Percentiles rank a stretch among this genome's conserved stretches.
Evolutionary conservation across 148 eudicot genomes (phyloP).

Genomic region (Drosera capensis): DNA sequence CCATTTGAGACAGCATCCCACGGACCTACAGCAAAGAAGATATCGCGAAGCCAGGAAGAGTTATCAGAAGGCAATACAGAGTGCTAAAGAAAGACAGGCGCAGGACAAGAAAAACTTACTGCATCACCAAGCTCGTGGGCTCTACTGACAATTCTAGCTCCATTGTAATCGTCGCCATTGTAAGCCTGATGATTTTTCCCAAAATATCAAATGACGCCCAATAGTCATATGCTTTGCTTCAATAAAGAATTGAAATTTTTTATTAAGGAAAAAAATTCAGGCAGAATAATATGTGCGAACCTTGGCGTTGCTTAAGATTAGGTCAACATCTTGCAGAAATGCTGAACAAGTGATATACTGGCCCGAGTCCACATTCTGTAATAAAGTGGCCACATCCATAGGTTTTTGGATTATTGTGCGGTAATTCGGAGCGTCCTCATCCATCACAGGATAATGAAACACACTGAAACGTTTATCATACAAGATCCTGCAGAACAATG

Average conservation of each 20-base stretch:
- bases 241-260: neutral
- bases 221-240: neutral
- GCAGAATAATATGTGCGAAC: constrained; percentile 16
- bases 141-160: constrained; percentile 97
- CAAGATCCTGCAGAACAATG: constrained; percentile 83
- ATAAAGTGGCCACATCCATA: constrained; percentile 84
- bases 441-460: constrained; percentile 86
- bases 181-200: constrained; percentile 54
- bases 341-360: constrained; percentile 61
- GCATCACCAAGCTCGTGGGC: constrained; percentile 95
- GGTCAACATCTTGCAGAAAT: constrained; percentile 84
- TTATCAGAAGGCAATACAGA: constrained; percentile 1
- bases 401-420: constrained; percentile 78
- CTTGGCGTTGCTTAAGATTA: constrained; percentile 84
- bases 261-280: neutral
- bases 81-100: neutral
- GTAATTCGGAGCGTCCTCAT: constrained; percentile 99
- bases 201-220: too few relatives aligned
- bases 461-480: constrained; percentile 92
- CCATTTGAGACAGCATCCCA: constrained; percentile 98
- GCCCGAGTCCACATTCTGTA: constrained; percentile 91
- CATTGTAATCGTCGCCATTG: constrained; percentile 95
- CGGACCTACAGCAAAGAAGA: constrained; percentile 46
- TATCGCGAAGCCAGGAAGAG: constrained; percentile 1
- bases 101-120: constrained; percentile 23